These are phyloP conservation scores for Ophiostoma pallidulum DNA, from an alignment of 2,329 filamentous ascomycete species.

Conservation along the genomic window DNA sequence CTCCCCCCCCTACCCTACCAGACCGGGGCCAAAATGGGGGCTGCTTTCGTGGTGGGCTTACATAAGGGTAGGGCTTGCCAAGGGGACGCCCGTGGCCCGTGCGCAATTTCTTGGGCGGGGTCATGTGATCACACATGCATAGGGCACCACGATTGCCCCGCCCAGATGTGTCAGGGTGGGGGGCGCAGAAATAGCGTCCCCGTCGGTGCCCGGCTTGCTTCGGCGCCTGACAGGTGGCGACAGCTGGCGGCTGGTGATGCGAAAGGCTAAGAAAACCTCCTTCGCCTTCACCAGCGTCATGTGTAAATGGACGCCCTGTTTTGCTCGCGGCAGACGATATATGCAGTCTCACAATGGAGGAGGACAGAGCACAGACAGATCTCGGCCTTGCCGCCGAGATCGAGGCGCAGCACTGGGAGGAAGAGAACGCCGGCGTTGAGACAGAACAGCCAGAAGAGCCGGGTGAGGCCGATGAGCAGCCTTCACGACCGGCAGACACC, in stretches of 20 bases:
- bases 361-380: constrained; percentile 61
- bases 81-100: constrained; percentile 3
- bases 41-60: constrained; percentile 15
- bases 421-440: background rate
- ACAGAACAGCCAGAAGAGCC: background rate
- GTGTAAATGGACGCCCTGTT: background rate
- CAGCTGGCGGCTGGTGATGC: constrained; percentile 7
- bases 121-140: constrained; percentile 8
- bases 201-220: background rate
- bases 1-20: constrained; percentile 6
- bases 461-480: background rate
- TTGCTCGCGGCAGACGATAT: background rate
- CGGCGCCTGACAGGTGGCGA: constrained; percentile 8
- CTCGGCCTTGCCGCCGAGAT: constrained; percentile 61
- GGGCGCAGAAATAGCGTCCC: background rate
- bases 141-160: background rate
- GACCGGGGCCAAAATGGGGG: background rate
- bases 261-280: constrained; percentile 10
- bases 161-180: background rate
- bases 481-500: background rate
- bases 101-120: background rate
- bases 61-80: constrained; percentile 17
- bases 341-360: constrained; percentile 50
- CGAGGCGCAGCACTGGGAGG: constrained; percentile 27
- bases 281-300: background rate